Evolutionary conservation across 345 rosid species (phyloP).

Genomic region (Dipteronia dyeriana): DNA sequence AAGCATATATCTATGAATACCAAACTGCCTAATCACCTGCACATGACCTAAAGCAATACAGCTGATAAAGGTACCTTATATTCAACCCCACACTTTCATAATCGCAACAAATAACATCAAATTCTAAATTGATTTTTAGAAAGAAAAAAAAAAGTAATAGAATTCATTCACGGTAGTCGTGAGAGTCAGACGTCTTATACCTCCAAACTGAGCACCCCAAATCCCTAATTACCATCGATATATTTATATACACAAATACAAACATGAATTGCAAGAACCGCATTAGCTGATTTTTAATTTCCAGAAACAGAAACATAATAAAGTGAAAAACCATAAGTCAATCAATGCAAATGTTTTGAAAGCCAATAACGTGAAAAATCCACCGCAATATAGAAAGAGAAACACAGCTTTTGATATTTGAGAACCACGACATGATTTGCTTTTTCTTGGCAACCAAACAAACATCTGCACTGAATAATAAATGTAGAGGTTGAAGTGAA

Average conservation of each 20-base stretch:
- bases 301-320: not conserved
- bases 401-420: not conserved
- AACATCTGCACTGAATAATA: not conserved
- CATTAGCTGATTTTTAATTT: not conserved
- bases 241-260: no score
- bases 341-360: not conserved
- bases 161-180: no score
- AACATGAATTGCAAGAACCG: not conserved
- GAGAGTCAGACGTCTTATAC: no score
- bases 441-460: not conserved
- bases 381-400: no score
- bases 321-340: no score
- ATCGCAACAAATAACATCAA: not conserved
- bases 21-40: no score
- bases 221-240: constrained; percentile 1
- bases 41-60: no score
- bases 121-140: no score
- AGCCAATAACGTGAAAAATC: not conserved
- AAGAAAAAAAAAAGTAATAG: no score
- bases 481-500: not conserved
- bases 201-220: not conserved
- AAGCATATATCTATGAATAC: no score
- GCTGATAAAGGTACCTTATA: no score
- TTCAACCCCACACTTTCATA: not conserved
- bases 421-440: no score